Percentiles rank a stretch among this genome's conserved stretches.
phyloP scores from a whole-genome alignment of 1,284 basidiomycete species.

The Somion occarium region DNA sequence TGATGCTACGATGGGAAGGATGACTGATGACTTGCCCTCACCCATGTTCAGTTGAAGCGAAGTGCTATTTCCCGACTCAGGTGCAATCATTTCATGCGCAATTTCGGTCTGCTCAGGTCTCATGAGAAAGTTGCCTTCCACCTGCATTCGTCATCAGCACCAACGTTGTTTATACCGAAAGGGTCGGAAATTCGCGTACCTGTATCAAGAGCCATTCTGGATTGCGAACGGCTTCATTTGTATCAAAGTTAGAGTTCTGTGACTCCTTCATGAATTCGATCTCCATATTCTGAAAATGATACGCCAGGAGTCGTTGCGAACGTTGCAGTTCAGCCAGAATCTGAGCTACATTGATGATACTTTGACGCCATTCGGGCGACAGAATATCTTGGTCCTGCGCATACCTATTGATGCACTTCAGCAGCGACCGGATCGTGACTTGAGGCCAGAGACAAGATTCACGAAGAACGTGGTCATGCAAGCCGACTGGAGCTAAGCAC shows the following conservation, averaged over 20 bases:
- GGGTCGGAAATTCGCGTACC: slow-evolving; percentile 19
- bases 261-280: not conserved
- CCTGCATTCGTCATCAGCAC: slow-evolving; percentile 21
- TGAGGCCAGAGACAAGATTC: no score
- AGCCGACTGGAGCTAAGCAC: no score
- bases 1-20: slow-evolving; percentile 38
- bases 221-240: slow-evolving; percentile 15
- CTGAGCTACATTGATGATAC: no score
- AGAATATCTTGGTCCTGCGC: no score
- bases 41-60: slow-evolving; percentile 55
- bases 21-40: slow-evolving; percentile 54
- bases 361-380: no score
- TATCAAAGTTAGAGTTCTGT: slow-evolving; percentile 21
- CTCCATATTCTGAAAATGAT: not conserved
- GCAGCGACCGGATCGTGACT: no score
- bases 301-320: not conserved
- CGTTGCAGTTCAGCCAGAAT: not conserved
- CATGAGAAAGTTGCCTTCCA: slow-evolving; percentile 40
- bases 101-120: slow-evolving; percentile 18
- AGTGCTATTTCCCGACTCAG: slow-evolving; percentile 31
- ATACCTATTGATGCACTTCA: no score
- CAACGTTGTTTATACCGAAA: not conserved
- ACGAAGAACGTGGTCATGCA: no score
- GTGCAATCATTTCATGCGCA: slow-evolving; percentile 45
- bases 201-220: slow-evolving; percentile 47